A percentile compares a stretch with the other conserved stretches of the same genome.
These are phyloP conservation scores for Lunasporangiospora selenospora DNA, from an alignment of 192 early-diverging fungal species.

Conservation along the genomic window DNA sequence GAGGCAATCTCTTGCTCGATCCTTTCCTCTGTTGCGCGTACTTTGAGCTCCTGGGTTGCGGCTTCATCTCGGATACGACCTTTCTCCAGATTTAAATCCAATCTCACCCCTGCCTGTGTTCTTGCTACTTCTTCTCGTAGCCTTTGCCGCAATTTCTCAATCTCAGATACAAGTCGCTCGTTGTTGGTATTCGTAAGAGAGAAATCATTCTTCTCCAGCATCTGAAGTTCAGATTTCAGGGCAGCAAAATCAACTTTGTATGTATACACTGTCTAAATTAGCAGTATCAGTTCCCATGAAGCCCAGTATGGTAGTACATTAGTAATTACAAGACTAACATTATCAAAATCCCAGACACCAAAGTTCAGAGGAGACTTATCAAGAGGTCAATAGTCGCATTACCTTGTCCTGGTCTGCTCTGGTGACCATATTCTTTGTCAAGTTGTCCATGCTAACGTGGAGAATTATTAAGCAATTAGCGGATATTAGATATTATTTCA, in stretches of 20 bases:
- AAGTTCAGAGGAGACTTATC: too few species aligned
- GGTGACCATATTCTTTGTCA: constrained; percentile 73
- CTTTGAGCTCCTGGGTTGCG: constrained; percentile 80
- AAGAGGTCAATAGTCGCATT: constrained; percentile 8
- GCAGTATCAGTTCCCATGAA: neutral
- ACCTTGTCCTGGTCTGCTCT: constrained; percentile 85
- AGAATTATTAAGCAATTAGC: constrained; percentile 1
- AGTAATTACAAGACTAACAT: neutral
- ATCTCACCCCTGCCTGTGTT: constrained; percentile 81
- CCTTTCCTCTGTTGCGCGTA: constrained; percentile 84
- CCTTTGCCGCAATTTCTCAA: constrained; percentile 85
- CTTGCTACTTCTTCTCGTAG: constrained; percentile 84
- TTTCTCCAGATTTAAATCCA: constrained; percentile 92
- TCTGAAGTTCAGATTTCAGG: constrained; percentile 84
- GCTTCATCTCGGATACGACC: constrained; percentile 87
- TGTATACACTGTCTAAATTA: constrained; percentile 71
- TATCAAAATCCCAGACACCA: too few species aligned
- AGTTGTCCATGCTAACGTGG: constrained; percentile 61
- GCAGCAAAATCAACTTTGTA: constrained; percentile 91
- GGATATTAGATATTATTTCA: constrained; percentile 15
- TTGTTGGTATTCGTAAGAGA: constrained; percentile 82
- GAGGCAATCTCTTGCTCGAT: constrained; percentile 90
- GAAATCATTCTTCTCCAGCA: constrained; percentile 93
- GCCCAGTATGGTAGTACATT: neutral
- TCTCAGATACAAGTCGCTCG: constrained; percentile 76